phyloP scores from a whole-genome alignment of 331 rosid genomes.

The Phaseolus coccineus region DNA sequence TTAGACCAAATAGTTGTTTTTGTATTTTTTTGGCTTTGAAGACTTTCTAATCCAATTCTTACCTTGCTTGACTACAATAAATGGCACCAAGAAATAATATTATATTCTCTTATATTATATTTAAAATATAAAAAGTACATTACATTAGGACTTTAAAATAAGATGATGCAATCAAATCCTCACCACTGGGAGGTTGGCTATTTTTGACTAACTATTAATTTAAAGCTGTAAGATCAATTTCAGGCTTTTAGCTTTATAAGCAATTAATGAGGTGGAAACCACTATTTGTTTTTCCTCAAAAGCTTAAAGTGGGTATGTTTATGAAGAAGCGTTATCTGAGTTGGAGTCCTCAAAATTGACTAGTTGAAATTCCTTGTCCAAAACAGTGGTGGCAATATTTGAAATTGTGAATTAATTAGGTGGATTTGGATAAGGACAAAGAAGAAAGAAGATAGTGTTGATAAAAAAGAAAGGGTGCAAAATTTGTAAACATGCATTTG shows the following conservation, averaged over 20 bases:
- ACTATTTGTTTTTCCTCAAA: background rate
- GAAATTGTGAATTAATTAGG: slow-evolving; percentile 17
- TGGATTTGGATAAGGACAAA: slow-evolving; percentile 36
- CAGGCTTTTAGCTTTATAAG: background rate
- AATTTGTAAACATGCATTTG: slow-evolving; percentile 30
- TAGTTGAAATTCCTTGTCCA: slow-evolving; percentile 37
- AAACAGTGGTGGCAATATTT: slow-evolving; percentile 41
- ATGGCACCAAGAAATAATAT: too few species aligned
- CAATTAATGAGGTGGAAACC: slow-evolving; percentile 35
- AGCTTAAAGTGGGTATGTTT: background rate
- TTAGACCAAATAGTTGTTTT: too few species aligned
- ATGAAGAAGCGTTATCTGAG: slow-evolving; percentile 18
- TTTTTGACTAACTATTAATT: slow-evolving; percentile 29
- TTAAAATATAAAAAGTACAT: too few species aligned
- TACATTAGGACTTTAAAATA: background rate
- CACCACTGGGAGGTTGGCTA: background rate
- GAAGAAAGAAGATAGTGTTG: background rate
- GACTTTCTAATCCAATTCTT: too few species aligned
- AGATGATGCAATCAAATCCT: background rate
- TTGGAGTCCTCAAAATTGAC: slow-evolving; percentile 55
- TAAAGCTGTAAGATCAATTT: background rate
- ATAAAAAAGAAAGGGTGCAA: slow-evolving; percentile 40
- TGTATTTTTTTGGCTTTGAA: too few species aligned
- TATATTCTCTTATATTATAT: too few species aligned
- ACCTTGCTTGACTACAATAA: too few species aligned